Evolutionary conservation across 768 basidiomycete species (phyloP), one percentile per base, ranked within the genome.

Genomic region (Serendipita sp.): DNA sequence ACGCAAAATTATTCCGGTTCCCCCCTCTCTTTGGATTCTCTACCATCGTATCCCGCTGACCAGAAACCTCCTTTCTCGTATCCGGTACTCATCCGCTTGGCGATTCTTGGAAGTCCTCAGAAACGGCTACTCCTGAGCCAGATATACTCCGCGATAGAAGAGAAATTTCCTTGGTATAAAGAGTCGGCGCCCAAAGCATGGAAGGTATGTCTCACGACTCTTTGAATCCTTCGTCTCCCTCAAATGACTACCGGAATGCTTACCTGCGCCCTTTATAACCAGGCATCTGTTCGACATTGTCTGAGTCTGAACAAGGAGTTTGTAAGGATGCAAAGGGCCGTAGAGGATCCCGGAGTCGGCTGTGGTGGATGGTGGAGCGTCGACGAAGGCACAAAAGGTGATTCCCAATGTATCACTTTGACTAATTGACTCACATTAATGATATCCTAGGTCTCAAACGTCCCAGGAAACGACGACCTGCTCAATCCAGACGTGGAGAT

Each of bases 121-220:
- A 50, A 50, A 17, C 5, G 45, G 28, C 28, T 50, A 28, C 45
- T 50, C 5, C 45, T 50, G 7, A 50, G 45, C 45, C 45, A 50
- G 45, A 50, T 50, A 50, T 50, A 50, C 28, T 50, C 45, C 9
- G 45, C 45, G 28, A 50, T 50, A 7, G 45, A 50, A 28, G 45
- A 50, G 45, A 50, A 50, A 50, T 50, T 50, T 50, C 45, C 45
- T n/a, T 50, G 45, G 45, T 50, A 50, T 28, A 50, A 28, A 17
- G 45, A 50, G 20, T 50, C 45, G 45, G 45, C 45, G 7, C 45
- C 45, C 20, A 50, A 50, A 50, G 45, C 45, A 50, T 50, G 45
- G 45, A 50, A 50, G 45, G 45, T 50, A 28, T 17, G 45, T 28
- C 28, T 28, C 28, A 22, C 28, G 13, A 13, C 42, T n/a, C 20